phyloP scores from a whole-genome alignment of 768 basidiomycete species.

The Leccinellum luteum region DNA sequence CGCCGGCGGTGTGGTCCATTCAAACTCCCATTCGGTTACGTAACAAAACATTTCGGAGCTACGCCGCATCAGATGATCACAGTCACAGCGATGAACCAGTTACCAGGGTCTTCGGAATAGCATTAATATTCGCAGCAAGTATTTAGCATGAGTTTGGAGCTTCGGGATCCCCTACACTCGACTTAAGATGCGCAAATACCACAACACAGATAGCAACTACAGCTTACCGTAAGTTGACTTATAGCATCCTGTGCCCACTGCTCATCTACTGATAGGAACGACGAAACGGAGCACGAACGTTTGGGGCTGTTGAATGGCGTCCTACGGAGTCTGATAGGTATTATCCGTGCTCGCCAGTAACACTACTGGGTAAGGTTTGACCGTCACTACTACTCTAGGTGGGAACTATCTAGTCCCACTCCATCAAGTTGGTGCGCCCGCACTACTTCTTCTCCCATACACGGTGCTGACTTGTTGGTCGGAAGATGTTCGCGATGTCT shows the following conservation, averaged over 20 bases:
- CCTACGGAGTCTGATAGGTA: not conserved
- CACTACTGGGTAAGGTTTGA: not conserved
- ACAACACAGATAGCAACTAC: slow-evolving; percentile 4
- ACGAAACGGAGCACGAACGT: not conserved
- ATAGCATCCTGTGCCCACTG: not conserved
- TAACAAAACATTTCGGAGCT: too few relatives aligned
- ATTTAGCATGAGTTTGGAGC: not conserved
- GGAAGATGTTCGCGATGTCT: not conserved
- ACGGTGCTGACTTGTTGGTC: not conserved
- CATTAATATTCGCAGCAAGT: not conserved
- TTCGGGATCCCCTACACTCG: not conserved
- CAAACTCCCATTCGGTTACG: too few relatives aligned
- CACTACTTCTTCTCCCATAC: not conserved
- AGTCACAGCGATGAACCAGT: not conserved
- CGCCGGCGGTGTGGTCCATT: too few relatives aligned
- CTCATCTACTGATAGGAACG: not conserved
- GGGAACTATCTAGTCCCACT: slow-evolving; percentile 2
- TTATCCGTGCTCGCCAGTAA: not conserved
- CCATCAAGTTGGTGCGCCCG: not conserved
- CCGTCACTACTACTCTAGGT: not conserved
- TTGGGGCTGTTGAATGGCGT: not conserved
- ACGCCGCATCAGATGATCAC: not conserved
- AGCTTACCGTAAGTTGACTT: not conserved
- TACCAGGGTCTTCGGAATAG: not conserved
- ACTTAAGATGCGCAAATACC: slow-evolving; percentile 1